A percentile compares a stretch with the other conserved stretches of the same genome.
phyloP scores from a whole-genome alignment of 768 basidiomycete species.

The Exsudoporus frostii region DNA sequence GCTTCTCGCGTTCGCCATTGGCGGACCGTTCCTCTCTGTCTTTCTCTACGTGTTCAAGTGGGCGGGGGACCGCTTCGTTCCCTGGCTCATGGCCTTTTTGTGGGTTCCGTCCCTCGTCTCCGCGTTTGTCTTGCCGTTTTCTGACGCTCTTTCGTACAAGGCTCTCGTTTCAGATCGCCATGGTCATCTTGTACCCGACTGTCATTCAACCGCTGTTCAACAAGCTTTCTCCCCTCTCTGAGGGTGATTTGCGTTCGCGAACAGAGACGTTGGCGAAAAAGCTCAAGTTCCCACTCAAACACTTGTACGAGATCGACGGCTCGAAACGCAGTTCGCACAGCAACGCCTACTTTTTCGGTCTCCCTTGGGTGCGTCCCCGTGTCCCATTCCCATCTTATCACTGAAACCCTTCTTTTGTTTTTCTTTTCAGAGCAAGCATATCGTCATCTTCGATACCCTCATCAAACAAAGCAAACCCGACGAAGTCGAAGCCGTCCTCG shows the following conservation, averaged over 20 bases:
- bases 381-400: not conserved
- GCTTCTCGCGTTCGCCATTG: slow-evolving; percentile 65
- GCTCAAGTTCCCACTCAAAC: slow-evolving; percentile 90
- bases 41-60: slow-evolving; percentile 90
- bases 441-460: slow-evolving; percentile 96
- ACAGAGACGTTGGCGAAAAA: slow-evolving; percentile 76
- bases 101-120: slow-evolving; percentile 35
- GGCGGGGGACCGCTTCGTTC: slow-evolving; percentile 91
- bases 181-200: slow-evolving; percentile 81
- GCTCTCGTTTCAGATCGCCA: slow-evolving; percentile 75
- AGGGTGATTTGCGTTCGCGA: slow-evolving; percentile 71
- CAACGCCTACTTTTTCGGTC: slow-evolving; percentile 98
- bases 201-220: slow-evolving; percentile 97
- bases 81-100: slow-evolving; percentile 93
- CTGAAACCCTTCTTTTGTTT: not conserved
- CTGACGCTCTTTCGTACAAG: slow-evolving; percentile 35
- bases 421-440: slow-evolving; percentile 79
- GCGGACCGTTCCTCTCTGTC: slow-evolving; percentile 80
- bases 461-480: slow-evolving; percentile 88
- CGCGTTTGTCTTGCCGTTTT: not conserved
- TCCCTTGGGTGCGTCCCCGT: slow-evolving; percentile 76
- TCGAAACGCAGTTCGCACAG: slow-evolving; percentile 93
- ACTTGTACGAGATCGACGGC: slow-evolving; percentile 96
- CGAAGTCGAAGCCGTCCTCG: slow-evolving; percentile 96
- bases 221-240: slow-evolving; percentile 83